Evolutionary conservation across 2,329 filamentous ascomycete genomes (phyloP).

Genomic region (Beauveria australis): DNA sequence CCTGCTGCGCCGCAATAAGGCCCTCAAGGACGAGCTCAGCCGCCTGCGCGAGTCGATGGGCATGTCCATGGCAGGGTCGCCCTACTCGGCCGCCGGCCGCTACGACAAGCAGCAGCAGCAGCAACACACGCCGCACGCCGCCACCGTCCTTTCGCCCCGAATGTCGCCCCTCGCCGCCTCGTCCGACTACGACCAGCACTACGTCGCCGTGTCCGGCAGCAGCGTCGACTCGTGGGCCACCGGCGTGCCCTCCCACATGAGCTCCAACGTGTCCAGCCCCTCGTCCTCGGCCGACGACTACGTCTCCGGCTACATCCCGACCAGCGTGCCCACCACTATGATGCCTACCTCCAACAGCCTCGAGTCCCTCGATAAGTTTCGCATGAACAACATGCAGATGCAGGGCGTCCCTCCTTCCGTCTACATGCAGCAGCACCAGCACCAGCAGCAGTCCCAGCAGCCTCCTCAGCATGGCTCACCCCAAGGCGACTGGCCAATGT

Average conservation of each 20-base stretch:
- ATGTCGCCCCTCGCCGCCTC: constrained; percentile 35
- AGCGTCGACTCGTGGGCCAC: constrained; percentile 37
- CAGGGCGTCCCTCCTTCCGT: not conserved
- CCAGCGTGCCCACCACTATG: constrained; percentile 38
- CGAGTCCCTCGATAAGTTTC: constrained; percentile 22
- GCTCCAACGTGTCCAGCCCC: constrained; percentile 44
- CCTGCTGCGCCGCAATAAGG: constrained; percentile 42
- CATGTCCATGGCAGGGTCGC: constrained; percentile 30
- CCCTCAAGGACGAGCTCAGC: constrained; percentile 44
- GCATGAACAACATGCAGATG: constrained; percentile 19
- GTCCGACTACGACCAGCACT: constrained; percentile 32
- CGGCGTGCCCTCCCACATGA: constrained; percentile 34
- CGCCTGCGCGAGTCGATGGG: constrained; percentile 37
- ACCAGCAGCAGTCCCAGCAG: constrained; percentile 15
- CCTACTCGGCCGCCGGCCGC: constrained; percentile 27
- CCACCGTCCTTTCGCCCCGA: constrained; percentile 33
- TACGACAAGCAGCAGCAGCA: constrained; percentile 31
- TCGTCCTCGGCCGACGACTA: constrained; percentile 44
- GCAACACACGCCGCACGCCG: constrained; percentile 26
- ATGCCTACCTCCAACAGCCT: constrained; percentile 26
- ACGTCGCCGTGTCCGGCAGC: constrained; percentile 32
- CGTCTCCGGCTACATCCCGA: constrained; percentile 37
- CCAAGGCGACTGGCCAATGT: constrained; percentile 22
- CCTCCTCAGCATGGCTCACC: not conserved
- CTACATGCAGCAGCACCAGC: constrained; percentile 15